Conservation (phyloP, 2,329 filamentous ascomycete genomes). For the Venturia carpophila region DNA sequence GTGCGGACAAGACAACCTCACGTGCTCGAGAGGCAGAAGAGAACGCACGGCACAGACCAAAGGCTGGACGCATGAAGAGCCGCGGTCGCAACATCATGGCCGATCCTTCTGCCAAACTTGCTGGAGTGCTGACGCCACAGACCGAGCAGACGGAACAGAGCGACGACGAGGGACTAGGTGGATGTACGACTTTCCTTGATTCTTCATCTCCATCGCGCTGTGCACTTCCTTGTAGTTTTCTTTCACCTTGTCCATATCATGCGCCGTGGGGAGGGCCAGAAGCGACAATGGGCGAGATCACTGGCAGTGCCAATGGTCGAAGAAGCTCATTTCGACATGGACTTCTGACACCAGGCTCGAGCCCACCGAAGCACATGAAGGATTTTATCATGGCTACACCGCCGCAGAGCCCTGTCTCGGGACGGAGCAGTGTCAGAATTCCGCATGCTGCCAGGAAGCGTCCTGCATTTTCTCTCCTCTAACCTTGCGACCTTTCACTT, state of each 20-base stretch:
- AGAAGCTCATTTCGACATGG: conserved; percentile 6
- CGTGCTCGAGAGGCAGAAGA: conserved; percentile 54
- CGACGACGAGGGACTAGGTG: conserved; percentile 83
- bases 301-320: background rate
- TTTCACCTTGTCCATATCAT: conserved; percentile 1
- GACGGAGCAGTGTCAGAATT: background rate
- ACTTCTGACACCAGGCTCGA: conserved; percentile 2
- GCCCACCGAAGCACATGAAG: conserved; percentile 15
- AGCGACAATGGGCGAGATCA: background rate
- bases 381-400: conserved; percentile 22
- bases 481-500: no score
- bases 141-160: conserved; percentile 55
- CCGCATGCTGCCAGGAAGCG: background rate
- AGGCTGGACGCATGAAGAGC: conserved; percentile 53
- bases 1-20: conserved; percentile 45
- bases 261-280: background rate
- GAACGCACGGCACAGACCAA: conserved; percentile 24
- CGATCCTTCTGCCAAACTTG: conserved; percentile 38
- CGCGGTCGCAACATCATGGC: conserved; percentile 65
- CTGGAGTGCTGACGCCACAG: conserved; percentile 51
- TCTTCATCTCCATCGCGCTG: conserved; percentile 4
- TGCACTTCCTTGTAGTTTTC: background rate
- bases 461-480: background rate
- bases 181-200: conserved; percentile 57
- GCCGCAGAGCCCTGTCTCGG: conserved; percentile 23